A percentile compares a stretch with the other conserved stretches of the same genome.
Evolutionary conservation across 441 rosid species (phyloP).

Genomic region (Corymbia citriodora): DNA sequence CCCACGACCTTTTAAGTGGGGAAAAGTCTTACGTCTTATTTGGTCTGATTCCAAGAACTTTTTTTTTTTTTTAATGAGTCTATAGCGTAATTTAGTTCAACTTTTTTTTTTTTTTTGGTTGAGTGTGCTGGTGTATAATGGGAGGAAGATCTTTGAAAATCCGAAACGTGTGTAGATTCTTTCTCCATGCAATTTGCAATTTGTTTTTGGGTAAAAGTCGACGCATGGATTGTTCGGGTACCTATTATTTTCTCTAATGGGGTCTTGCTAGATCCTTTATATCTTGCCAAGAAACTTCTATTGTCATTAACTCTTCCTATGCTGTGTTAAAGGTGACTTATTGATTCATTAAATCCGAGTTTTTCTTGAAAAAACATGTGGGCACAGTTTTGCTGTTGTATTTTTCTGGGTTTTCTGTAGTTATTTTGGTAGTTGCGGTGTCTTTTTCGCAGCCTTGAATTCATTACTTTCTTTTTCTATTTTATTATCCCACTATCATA

Average conservation of each 20-base stretch:
- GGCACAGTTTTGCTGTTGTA: not conserved
- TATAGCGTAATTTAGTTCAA: too few relatives aligned
- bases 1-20: not conserved
- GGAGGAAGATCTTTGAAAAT: not conserved
- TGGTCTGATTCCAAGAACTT: not conserved
- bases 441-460: slow-evolving; percentile 21
- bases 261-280: not conserved
- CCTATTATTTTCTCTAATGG: not conserved
- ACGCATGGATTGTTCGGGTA: not conserved
- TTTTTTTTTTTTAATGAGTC: not conserved
- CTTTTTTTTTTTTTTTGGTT: not conserved
- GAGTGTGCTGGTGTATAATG: not conserved
- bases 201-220: not conserved
- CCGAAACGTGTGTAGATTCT: not conserved
- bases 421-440: slow-evolving; percentile 41
- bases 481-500: not conserved
- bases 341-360: not conserved
- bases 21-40: not conserved
- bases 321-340: not conserved
- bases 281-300: slow-evolving; percentile 1
- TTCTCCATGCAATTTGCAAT: not conserved
- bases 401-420: slow-evolving; percentile 4
- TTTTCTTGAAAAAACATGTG: not conserved
- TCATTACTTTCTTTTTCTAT: not conserved
- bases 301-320: not conserved